Conservation (phyloP, 1,284 basidiomycete species). For the Rhodotorula mucilaginosa region DNA sequence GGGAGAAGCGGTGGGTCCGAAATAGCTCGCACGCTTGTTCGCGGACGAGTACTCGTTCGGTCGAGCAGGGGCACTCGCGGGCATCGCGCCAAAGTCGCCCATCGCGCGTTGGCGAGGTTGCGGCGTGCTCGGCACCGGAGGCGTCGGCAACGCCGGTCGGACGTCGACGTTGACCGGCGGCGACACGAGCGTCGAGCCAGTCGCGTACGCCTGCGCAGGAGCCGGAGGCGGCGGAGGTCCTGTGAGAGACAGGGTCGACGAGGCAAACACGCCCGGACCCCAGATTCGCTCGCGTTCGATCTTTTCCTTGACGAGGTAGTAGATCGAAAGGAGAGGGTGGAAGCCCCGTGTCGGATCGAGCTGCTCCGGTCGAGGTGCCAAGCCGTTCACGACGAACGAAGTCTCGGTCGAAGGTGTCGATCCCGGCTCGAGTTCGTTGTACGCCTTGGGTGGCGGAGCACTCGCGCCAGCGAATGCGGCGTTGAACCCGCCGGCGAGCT, state of each 20-base stretch:
- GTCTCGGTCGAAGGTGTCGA: constrained; percentile 19
- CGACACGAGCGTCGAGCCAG: constrained; percentile 14
- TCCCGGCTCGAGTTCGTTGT: constrained; percentile 25
- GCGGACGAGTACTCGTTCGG: constrained; percentile 9
- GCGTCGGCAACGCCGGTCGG: constrained; percentile 24
- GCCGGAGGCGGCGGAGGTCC: constrained; percentile 45
- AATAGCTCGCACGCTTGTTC: constrained; percentile 15
- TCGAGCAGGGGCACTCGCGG: constrained; percentile 23
- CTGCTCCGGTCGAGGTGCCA: constrained; percentile 45
- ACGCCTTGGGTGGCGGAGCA: constrained; percentile 6
- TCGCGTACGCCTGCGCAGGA: constrained; percentile 41
- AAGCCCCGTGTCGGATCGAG: constrained; percentile 86
- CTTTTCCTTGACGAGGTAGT: constrained; percentile 92
- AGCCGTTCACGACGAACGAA: constrained; percentile 8
- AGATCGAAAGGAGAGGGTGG: constrained; percentile 93
- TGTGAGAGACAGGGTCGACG: constrained; percentile 67
- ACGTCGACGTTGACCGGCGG: constrained; percentile 14
- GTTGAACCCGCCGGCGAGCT: constrained; percentile 56
- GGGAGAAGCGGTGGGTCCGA: constrained; percentile 5
- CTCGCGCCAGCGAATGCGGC: constrained; percentile 40
- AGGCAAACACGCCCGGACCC: constrained; percentile 89
- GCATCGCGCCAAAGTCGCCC: constrained; percentile 25
- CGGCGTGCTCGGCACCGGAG: constrained; percentile 31
- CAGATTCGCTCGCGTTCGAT: constrained; percentile 89
- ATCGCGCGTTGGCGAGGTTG: constrained; percentile 38